These are phyloP conservation scores for Dalbergia oliveri DNA, from an alignment of 306 rosid species.

Conservation along the genomic window DNA sequence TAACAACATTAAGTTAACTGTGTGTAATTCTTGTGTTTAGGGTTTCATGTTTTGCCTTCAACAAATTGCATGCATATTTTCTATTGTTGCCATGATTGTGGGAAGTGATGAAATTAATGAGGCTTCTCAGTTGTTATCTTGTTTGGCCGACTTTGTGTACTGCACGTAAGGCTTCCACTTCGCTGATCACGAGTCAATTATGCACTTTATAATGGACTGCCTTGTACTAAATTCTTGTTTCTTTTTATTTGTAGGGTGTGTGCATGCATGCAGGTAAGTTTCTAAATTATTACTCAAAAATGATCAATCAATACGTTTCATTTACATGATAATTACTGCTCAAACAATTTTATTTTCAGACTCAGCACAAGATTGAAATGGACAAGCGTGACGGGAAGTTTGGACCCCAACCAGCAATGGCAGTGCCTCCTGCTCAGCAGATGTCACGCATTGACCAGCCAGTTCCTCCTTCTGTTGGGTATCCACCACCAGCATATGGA, in stretches of 20 bases:
- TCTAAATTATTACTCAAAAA: slow-evolving; percentile 17
- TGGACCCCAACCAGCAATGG: slow-evolving; percentile 75
- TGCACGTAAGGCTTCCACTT: slow-evolving; percentile 74
- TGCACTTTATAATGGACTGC: slow-evolving; percentile 5
- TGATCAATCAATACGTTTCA: not conserved
- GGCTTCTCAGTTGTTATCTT: slow-evolving; percentile 79
- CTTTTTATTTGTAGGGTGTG: slow-evolving; percentile 73
- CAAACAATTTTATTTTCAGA: slow-evolving; percentile 57
- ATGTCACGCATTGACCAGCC: slow-evolving; percentile 91
- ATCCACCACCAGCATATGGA: slow-evolving; percentile 69
- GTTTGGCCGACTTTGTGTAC: slow-evolving; percentile 80
- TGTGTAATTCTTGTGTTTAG: slow-evolving; percentile 48
- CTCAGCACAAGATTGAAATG: slow-evolving; percentile 95
- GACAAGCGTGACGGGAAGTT: slow-evolving; percentile 89
- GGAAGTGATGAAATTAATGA: slow-evolving; percentile 81
- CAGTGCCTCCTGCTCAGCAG: slow-evolving; percentile 79
- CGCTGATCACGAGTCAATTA: slow-evolving; percentile 3
- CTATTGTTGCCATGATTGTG: slow-evolving; percentile 82
- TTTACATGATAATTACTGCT: not conserved
- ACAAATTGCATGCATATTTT: slow-evolving; percentile 91
- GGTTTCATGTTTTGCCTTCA: slow-evolving; percentile 90
- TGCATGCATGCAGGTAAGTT: slow-evolving; percentile 92
- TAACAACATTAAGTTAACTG: slow-evolving; percentile 26
- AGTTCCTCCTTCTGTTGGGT: slow-evolving; percentile 81
- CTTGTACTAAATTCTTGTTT: slow-evolving; percentile 41